phyloP scores from a whole-genome alignment of 1,284 basidiomycete species.

The Pseudozyma pruni region DNA sequence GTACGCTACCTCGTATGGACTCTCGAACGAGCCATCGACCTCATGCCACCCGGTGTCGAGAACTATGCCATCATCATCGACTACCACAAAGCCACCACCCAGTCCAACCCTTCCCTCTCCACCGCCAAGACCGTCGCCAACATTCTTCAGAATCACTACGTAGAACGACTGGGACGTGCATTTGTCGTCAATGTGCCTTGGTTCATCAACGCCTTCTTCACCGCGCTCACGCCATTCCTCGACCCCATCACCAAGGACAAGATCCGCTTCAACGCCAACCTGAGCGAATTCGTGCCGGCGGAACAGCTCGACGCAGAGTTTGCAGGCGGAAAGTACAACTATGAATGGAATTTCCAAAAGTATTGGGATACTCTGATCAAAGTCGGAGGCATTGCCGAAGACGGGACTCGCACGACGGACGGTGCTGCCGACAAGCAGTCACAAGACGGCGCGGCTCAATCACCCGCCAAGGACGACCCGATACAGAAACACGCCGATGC shows the following conservation, averaged over 20 bases:
- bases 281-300: slow-evolving; percentile 78
- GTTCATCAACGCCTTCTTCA: slow-evolving; percentile 72
- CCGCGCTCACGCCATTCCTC: slow-evolving; percentile 84
- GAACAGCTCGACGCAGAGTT: slow-evolving; percentile 80
- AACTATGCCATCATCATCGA: slow-evolving; percentile 62
- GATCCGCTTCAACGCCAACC: slow-evolving; percentile 77
- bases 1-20: slow-evolving; percentile 63
- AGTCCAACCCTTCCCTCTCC: slow-evolving; percentile 55
- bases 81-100: slow-evolving; percentile 49
- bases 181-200: slow-evolving; percentile 83
- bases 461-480: background rate
- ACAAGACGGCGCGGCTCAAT: background rate
- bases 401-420: slow-evolving; percentile 32
- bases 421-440: background rate
- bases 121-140: slow-evolving; percentile 65
- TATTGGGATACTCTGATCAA: slow-evolving; percentile 72
- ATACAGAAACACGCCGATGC: slow-evolving; percentile 37
- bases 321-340: slow-evolving; percentile 82
- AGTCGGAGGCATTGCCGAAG: slow-evolving; percentile 44
- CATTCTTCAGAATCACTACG: slow-evolving; percentile 90
- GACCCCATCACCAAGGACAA: slow-evolving; percentile 91
- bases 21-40: slow-evolving; percentile 62
- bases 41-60: slow-evolving; percentile 57
- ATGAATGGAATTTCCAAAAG: slow-evolving; percentile 78
- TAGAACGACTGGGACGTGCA: slow-evolving; percentile 86